These are phyloP conservation scores for Dendrocalamus sinicus DNA, from an alignment of 176 grass and related monocot species.

Conservation along the genomic window DNA sequence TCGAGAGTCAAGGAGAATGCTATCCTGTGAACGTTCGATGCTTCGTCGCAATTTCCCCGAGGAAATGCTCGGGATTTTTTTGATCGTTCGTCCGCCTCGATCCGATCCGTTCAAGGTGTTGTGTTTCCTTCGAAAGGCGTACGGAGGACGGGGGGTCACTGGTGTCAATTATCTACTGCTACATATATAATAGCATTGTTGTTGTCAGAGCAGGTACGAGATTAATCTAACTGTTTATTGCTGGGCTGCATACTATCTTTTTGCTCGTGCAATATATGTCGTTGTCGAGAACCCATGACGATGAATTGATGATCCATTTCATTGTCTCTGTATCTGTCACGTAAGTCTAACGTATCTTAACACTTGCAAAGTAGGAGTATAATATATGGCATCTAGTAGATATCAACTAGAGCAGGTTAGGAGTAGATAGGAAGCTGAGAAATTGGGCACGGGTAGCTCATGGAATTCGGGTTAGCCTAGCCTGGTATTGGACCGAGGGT, in stretches of 20 bases:
- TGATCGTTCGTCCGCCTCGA: background rate
- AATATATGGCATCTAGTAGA: background rate
- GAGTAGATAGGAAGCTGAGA: constrained; percentile 23
- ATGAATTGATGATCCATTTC: background rate
- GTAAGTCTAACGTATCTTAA: background rate
- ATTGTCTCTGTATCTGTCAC: background rate
- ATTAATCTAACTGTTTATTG: background rate
- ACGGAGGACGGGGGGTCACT: background rate
- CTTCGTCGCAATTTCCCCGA: background rate
- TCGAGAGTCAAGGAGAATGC: background rate
- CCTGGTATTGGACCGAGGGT: background rate
- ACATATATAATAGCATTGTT: background rate
- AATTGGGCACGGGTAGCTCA: constrained; percentile 47
- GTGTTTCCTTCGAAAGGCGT: background rate
- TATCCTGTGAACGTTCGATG: background rate
- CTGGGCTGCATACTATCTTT: background rate
- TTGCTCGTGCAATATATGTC: background rate
- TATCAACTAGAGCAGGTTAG: constrained; percentile 16
- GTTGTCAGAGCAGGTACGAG: background rate
- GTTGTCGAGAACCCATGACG: background rate
- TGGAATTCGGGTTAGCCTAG: constrained; percentile 17
- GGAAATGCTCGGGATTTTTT: background rate
- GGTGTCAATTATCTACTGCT: background rate
- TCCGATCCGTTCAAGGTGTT: background rate
- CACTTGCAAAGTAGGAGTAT: background rate